phyloP scores from a whole-genome alignment of 805 yeast genomes.

The Zygoascus flipseniorum region DNA sequence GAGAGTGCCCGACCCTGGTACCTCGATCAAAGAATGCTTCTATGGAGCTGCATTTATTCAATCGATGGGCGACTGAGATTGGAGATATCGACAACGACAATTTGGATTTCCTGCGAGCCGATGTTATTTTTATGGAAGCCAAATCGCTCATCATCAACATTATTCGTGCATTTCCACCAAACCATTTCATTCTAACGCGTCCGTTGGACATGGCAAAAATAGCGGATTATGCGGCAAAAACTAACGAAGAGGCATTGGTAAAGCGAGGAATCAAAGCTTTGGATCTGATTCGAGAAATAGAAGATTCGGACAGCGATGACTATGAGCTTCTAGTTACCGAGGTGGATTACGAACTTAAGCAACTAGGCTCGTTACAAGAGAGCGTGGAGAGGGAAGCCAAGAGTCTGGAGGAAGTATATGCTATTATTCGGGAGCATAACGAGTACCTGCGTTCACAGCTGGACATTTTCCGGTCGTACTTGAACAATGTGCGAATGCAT shows the following conservation, averaged over 20 bases:
- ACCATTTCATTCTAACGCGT: conserved; percentile 15
- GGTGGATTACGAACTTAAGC: conserved; percentile 28
- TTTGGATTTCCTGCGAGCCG: conserved; percentile 23
- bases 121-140: conserved; percentile 28
- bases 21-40: conserved; percentile 24
- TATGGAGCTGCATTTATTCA: conserved; percentile 26
- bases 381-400: conserved; percentile 25
- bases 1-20: conserved; percentile 24
- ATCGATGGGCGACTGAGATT: conserved; percentile 27
- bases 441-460: conserved; percentile 29
- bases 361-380: conserved; percentile 26
- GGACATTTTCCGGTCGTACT: conserved; percentile 30
- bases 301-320: conserved; percentile 18
- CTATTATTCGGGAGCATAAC: conserved; percentile 29
- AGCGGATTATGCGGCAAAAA: conserved; percentile 26
- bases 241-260: conserved; percentile 23
- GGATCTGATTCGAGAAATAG: conserved; percentile 23
- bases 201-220: conserved; percentile 24
- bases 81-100: conserved; percentile 20
- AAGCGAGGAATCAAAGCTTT: conserved; percentile 27
- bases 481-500: conserved; percentile 28
- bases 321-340: conserved; percentile 24
- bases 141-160: conserved; percentile 29
- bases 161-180: conserved; percentile 27
- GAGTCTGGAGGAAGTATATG: conserved; percentile 26